These are phyloP conservation scores for Myxozyma kluyveri DNA, from an alignment of 805 yeast genomes.

Conservation along the genomic window DNA sequence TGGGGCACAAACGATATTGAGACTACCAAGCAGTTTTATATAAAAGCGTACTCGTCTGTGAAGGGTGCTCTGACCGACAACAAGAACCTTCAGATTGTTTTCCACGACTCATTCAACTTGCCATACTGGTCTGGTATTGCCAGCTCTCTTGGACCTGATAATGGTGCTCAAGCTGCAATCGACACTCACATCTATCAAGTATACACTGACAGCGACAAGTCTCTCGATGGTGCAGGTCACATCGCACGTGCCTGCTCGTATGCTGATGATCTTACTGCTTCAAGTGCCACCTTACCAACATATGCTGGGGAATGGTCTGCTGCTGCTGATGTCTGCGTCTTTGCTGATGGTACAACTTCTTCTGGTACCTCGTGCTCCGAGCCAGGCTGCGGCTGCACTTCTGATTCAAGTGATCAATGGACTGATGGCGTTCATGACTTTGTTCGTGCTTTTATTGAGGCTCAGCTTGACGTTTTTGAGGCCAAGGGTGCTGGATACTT, in stretches of 20 bases:
- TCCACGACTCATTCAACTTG: slow-evolving; percentile 78
- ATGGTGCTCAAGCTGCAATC: slow-evolving; percentile 58
- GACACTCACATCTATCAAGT: slow-evolving; percentile 94
- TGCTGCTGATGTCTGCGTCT: slow-evolving; percentile 44
- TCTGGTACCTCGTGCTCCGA: slow-evolving; percentile 86
- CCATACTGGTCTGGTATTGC: slow-evolving; percentile 51
- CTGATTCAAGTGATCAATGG: slow-evolving; percentile 53
- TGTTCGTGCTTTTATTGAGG: slow-evolving; percentile 74
- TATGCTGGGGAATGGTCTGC: slow-evolving; percentile 85
- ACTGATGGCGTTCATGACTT: slow-evolving; percentile 52
- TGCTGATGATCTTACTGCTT: slow-evolving; percentile 3
- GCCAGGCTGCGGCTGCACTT: slow-evolving; percentile 50
- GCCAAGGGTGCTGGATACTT: slow-evolving; percentile 73
- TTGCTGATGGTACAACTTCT: slow-evolving; percentile 57
- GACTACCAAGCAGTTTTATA: slow-evolving; percentile 57
- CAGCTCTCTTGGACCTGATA: slow-evolving; percentile 30
- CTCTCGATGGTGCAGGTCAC: slow-evolving; percentile 21
- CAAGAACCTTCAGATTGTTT: slow-evolving; percentile 52
- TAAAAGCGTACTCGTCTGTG: slow-evolving; percentile 60
- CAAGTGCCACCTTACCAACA: slow-evolving; percentile 39
- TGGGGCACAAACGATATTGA: slow-evolving; percentile 49
- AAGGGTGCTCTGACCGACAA: slow-evolving; percentile 46
- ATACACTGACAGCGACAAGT: slow-evolving; percentile 51
- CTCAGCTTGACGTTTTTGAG: slow-evolving; percentile 82
- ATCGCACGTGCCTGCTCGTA: slow-evolving; percentile 13